Percentiles rank a stretch among this genome's conserved stretches.
These are phyloP conservation scores for Bromus sterilis DNA, from an alignment of 176 grass and related monocot genomes.

Conservation along the genomic window DNA sequence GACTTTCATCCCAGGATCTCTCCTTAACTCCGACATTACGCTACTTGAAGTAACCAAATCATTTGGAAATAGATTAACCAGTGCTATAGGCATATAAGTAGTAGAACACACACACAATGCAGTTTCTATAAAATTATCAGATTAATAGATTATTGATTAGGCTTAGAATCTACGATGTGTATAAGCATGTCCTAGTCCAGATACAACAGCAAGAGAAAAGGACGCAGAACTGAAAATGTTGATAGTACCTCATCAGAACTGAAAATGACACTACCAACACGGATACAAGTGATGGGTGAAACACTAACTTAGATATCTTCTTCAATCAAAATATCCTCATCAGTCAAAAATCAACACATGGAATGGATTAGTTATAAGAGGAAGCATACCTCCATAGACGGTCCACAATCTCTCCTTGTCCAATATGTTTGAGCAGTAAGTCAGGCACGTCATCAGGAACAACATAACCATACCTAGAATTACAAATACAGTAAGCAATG, in stretches of 20 bases:
- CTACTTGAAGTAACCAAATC: background rate
- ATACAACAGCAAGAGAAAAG: conserved; percentile 10
- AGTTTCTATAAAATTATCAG: background rate
- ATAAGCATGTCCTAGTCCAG: background rate
- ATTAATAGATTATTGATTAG: background rate
- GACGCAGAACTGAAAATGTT: background rate
- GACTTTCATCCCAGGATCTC: background rate
- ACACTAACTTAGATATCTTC: too few species aligned
- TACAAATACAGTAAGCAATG: conserved; percentile 24
- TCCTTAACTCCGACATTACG: background rate
- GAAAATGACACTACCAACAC: background rate
- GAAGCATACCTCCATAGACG: conserved; percentile 76
- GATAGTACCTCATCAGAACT: background rate
- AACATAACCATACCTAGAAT: conserved; percentile 97
- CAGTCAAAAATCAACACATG: background rate
- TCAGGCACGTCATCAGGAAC: conserved; percentile 84
- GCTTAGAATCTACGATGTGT: background rate
- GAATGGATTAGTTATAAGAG: conserved; percentile 3
- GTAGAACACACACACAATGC: background rate
- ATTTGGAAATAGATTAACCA: background rate
- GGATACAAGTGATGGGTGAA: background rate
- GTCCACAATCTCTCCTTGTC: conserved; percentile 68
- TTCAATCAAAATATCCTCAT: background rate
- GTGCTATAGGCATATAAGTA: background rate
- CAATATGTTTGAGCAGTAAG: conserved; percentile 72